A percentile compares a stretch with the other conserved stretches of the same genome.
Evolutionary conservation across 108 stramenopile genomes (phyloP).

Genomic region (Skeletonema costatum): DNA sequence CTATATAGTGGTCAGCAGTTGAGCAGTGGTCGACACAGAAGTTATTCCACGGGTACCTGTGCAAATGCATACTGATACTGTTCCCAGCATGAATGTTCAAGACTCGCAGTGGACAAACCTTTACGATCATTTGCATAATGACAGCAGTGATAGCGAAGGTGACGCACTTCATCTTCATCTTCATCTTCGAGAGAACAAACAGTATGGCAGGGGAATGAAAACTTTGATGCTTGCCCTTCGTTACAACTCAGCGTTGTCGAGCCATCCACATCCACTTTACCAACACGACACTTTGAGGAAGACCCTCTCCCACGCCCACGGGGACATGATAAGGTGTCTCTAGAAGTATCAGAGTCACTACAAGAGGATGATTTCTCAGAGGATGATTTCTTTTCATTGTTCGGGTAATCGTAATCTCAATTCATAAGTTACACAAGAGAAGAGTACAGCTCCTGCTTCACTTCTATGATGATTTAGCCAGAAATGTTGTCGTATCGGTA

Average conservation of each 20-base stretch:
- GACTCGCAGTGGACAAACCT: not conserved
- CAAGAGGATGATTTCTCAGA: not conserved
- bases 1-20: not conserved
- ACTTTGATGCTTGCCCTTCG: slow-evolving; percentile 5
- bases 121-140: not conserved
- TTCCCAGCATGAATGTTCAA: not conserved
- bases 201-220: not conserved
- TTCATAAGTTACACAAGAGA: not conserved
- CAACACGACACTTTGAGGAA: slow-evolving; percentile 3
- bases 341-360: not conserved
- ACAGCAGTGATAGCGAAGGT: not conserved
- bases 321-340: not conserved
- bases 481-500: not conserved
- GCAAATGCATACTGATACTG: not conserved
- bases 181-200: not conserved
- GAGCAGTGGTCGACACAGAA: not conserved
- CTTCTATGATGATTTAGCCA: no score
- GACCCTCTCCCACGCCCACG: slow-evolving; percentile 32
- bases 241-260: not conserved
- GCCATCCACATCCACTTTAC: slow-evolving; percentile 8
- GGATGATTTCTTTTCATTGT: not conserved
- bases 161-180: not conserved
- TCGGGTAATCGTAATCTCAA: not conserved
- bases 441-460: not conserved
- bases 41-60: not conserved